These are phyloP conservation scores for Serpula lacrymans DNA, from an alignment of 768 basidiomycete genomes.

Conservation along the genomic window DNA sequence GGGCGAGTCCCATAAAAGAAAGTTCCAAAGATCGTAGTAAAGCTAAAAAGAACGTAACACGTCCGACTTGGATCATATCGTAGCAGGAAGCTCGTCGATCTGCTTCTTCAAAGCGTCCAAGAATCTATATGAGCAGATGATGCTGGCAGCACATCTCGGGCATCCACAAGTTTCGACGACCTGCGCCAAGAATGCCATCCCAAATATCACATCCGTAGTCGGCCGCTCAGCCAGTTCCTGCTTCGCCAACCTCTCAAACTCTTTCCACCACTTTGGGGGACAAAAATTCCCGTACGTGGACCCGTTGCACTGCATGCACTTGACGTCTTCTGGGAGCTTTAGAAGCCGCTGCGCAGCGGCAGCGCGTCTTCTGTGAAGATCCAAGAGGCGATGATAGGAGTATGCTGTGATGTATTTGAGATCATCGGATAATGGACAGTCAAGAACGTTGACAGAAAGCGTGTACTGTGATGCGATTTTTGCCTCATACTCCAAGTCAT, in stretches of 20 bases:
- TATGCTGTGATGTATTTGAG: conserved; percentile 65
- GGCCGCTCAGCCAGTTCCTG: conserved; percentile 57
- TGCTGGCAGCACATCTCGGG: conserved; percentile 61
- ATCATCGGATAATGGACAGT: conserved; percentile 58
- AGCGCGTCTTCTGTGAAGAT: conserved; percentile 54
- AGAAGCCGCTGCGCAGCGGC: conserved; percentile 47
- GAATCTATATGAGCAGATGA: conserved; percentile 58
- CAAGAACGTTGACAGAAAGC: conserved; percentile 49
- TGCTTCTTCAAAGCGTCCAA: conserved; percentile 49
- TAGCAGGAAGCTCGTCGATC: conserved; percentile 52
- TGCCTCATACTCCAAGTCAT: conserved; percentile 61
- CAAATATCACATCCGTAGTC: conserved; percentile 57
- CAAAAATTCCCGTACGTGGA: conserved; percentile 39
- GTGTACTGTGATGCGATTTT: conserved; percentile 58
- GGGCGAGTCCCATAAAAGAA: no score
- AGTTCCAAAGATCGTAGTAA: no score
- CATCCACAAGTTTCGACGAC: conserved; percentile 52
- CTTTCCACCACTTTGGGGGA: conserved; percentile 68
- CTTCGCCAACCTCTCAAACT: conserved; percentile 53
- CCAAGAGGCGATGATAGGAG: conserved; percentile 61
- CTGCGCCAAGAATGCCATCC: conserved; percentile 53
- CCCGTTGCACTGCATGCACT: conserved; percentile 70
- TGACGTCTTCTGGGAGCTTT: conserved; percentile 43
- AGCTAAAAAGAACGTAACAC: no score
- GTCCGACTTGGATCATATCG: conserved; percentile 33